Evolutionary conservation across 2,329 filamentous ascomycete genomes (phyloP), one percentile per base, ranked within the genome.

Genomic region (Pseudofabraea citricarpa): DNA sequence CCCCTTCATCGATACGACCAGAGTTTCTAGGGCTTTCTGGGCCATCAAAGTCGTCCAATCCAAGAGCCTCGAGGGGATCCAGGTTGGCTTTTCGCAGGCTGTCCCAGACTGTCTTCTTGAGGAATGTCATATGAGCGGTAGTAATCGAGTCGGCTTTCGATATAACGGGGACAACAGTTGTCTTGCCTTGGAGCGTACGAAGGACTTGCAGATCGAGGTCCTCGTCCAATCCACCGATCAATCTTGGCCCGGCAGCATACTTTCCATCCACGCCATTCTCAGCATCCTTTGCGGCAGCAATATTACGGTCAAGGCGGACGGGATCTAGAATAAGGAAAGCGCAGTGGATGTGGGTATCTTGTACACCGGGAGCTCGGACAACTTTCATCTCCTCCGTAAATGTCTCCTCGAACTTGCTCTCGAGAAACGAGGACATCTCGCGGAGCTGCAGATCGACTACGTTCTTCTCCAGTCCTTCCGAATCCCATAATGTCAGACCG

Each of bases 341-440:
- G 54, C 89, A 94, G 63, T 98, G 93, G 53, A 98, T 95, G 64
- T 98, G 93, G 40, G 91, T 96, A 70, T 98, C 93, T 63, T 90
- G 87, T 52, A 88, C 86, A 44, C 90, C 91, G 20, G 93, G 91
- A 41, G 90, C 90, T 57, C 93, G 86, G 49, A 96, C 76, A 36
- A 98, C 90, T 72, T 96, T 97, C 77, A 95, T 95, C 71, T 98
- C 93, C 68, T 98, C 93, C 38, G 81, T 81, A 63, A 98, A 95
- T 0, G 93, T 97, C 60, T 98, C 93, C 64, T 98, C 91, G 56
- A 98, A 98, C 66, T 97, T 97, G 72, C 86, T 91, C 72, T 98
- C 93, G 47, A 98, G 73, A 69, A 98, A 98, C 7, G 85, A 77
- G 24, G 86, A 84, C 73, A 97, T 90, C 62, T 95, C 89, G 48